Evolutionary conservation across 192 early-diverging fungal genomes (phyloP).

Genomic region (Coemansia guatemalensis): DNA sequence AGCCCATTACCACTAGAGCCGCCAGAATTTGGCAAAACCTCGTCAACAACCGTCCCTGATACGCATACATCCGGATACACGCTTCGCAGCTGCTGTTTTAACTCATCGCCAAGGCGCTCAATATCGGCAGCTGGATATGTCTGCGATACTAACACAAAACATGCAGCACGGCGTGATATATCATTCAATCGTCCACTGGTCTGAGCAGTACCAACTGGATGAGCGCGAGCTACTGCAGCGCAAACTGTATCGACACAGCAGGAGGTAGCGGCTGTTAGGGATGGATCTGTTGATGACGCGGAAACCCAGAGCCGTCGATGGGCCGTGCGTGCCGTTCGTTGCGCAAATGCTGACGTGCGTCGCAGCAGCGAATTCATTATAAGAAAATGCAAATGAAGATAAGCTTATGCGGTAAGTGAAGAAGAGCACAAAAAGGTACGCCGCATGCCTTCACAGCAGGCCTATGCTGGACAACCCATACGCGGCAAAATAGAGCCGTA

Average conservation of each 20-base stretch:
- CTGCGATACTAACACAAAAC: slow-evolving; percentile 42
- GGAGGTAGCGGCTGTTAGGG: slow-evolving; percentile 9
- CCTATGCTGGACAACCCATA: too few relatives aligned
- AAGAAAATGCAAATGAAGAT: not conserved
- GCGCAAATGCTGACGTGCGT: not conserved
- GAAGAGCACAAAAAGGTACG: too few relatives aligned
- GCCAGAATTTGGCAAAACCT: not conserved
- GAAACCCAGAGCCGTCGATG: slow-evolving; percentile 30
- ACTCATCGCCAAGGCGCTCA: not conserved
- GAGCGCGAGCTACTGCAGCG: not conserved
- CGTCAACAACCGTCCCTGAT: slow-evolving; percentile 31
- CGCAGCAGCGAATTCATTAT: not conserved
- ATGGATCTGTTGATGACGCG: slow-evolving; percentile 24
- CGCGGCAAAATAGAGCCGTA: not conserved
- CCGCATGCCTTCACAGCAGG: too few relatives aligned
- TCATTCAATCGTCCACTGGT: too few relatives aligned
- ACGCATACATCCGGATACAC: not conserved
- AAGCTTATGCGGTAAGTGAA: not conserved
- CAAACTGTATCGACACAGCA: slow-evolving; percentile 9
- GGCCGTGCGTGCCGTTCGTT: too few relatives aligned
- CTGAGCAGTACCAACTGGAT: not conserved
- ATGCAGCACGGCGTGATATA: slow-evolving; percentile 3
- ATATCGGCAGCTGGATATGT: slow-evolving; percentile 19
- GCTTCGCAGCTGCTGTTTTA: slow-evolving; percentile 2
- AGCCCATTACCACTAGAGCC: slow-evolving; percentile 3